Conservation (phyloP, 805 yeast species). For the Wickerhamomyces chambardii region DNA sequence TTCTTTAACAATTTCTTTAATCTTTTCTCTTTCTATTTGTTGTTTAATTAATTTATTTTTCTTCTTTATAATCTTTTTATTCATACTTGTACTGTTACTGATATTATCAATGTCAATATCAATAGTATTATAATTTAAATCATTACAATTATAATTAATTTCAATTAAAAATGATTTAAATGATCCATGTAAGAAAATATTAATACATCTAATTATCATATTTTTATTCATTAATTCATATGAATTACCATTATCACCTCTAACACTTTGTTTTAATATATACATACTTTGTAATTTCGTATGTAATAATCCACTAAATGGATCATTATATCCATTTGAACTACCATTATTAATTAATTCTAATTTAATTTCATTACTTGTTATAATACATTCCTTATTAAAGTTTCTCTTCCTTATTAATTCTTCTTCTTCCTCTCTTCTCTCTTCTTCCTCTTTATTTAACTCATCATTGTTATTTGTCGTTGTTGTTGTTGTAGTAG, state of each 20-base stretch:
- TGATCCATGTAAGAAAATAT: constrained; percentile 64
- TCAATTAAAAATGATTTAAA: constrained; percentile 66
- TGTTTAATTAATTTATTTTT: too few relatives aligned
- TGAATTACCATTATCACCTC: constrained; percentile 68
- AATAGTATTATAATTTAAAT: too few relatives aligned
- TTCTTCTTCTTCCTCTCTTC: too few relatives aligned
- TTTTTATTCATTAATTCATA: constrained; percentile 38
- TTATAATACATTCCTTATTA: too few relatives aligned
- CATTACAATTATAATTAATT: constrained; percentile 16
- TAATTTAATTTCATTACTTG: too few relatives aligned
- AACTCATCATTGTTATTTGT: too few relatives aligned
- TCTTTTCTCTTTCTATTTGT: too few relatives aligned
- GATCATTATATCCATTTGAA: constrained; percentile 45
- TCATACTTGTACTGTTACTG: too few relatives aligned
- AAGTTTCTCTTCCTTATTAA: too few relatives aligned
- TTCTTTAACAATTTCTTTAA: constrained; percentile 20
- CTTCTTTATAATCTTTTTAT: too few relatives aligned
- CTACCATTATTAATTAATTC: constrained; percentile 37
- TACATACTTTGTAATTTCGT: constrained; percentile 61
- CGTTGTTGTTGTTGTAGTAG: constrained; percentile 13
- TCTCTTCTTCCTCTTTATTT: too few relatives aligned
- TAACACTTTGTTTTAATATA: constrained; percentile 57
- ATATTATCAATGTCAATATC: too few relatives aligned
- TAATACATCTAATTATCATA: constrained; percentile 51
- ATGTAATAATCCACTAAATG: constrained; percentile 44